These are phyloP conservation scores for Magnaporthiopsis incrustans DNA, from an alignment of 2,329 filamentous ascomycete species.

Conservation along the genomic window DNA sequence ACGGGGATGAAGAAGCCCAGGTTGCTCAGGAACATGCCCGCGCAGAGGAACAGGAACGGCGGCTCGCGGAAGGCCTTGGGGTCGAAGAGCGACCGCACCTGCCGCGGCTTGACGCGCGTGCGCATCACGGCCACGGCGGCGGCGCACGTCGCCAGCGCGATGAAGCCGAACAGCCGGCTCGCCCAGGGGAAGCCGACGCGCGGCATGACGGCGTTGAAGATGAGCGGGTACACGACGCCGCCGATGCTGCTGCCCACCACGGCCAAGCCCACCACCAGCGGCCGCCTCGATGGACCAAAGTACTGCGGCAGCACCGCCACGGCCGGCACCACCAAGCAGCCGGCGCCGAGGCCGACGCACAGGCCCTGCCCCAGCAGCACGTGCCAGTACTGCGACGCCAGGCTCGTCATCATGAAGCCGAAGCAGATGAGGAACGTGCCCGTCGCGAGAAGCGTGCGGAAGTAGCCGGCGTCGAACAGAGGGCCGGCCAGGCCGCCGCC, in stretches of 20 bases:
- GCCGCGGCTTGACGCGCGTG: constrained; percentile 11
- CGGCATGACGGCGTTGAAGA: constrained; percentile 5
- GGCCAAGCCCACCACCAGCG: constrained; percentile 34
- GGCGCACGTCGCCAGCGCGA: constrained; percentile 11
- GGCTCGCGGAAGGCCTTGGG: constrained; percentile 9
- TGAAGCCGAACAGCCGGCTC: constrained; percentile 13
- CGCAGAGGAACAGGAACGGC: constrained; percentile 10
- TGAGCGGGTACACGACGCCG: constrained; percentile 21
- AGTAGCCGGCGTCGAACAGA: constrained; percentile 38
- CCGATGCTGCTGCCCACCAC: constrained; percentile 32
- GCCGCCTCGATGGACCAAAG: constrained; percentile 26
- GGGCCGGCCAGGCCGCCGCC: constrained; percentile 35
- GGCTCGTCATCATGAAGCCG: constrained; percentile 35
- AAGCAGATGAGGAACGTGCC: constrained; percentile 35
- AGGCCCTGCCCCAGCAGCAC: constrained; percentile 33
- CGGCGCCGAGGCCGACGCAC: constrained; percentile 33
- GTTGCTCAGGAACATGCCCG: constrained; percentile 9
- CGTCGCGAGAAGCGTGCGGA: constrained; percentile 28
- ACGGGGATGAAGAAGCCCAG: constrained; percentile 11
- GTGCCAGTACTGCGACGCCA: constrained; percentile 32
- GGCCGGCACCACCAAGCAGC: constrained; percentile 28
- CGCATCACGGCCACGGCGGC: constrained; percentile 7
- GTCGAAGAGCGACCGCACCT: constrained; percentile 12
- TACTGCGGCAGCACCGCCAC: constrained; percentile 32
- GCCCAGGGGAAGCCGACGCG: constrained; percentile 12